Base-by-base conservation (phyloP, 2,329 filamentous ascomycete genomes). In the Ophiosphaerella narmari region DNA sequence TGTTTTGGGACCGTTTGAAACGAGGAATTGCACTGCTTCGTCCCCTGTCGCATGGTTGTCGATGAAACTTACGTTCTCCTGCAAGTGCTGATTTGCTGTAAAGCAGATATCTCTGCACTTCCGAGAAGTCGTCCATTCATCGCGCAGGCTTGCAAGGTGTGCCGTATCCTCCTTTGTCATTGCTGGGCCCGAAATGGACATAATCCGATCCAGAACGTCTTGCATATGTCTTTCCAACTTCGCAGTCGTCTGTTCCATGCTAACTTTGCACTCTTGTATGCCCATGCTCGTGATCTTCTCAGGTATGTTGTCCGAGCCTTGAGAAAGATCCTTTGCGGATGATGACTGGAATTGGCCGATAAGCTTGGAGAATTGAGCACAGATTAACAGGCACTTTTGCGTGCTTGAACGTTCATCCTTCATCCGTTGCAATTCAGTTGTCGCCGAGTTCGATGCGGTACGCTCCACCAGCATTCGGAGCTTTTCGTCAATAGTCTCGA, bases 401-500 rank as follows among this genome's bases (percentile, higher is more conserved):
- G 53, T 52, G 49, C 53, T 55, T 29, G 37, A 41, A 11, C 49
- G 49, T 35, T 52, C 49, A 12, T 55, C 52, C 42, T 52, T 34
- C 13, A 55, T 55, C 14, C 26, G 38, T 24, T 43, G 43, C 24
- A 49, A 29, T 40, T 46, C 39, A n/a, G 44, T 36, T 31, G 50
- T 41, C 24, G 43, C 47, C 14, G 48, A 49, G 5, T 39, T 40
- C 32, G 46, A 42, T 7, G 36, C 35, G 35, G 35, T 18, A n/a
- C 35, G 35, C 35, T 11, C 35, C n/a, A 52, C 32, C 35, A 52
- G 31, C 36, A 37, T 14, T 41, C 54, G 23, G 37, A 60, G 48
- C 42, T 50, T 57, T 39, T 55, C 46, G 26, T 60, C 43, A 29
- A 60, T 52, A 11, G 16, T 53, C 41, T 53, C 38, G 11, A 60